These are phyloP conservation scores for Cornus suecica DNA, from an alignment of 148 eudicot species.

Conservation along the genomic window DNA sequence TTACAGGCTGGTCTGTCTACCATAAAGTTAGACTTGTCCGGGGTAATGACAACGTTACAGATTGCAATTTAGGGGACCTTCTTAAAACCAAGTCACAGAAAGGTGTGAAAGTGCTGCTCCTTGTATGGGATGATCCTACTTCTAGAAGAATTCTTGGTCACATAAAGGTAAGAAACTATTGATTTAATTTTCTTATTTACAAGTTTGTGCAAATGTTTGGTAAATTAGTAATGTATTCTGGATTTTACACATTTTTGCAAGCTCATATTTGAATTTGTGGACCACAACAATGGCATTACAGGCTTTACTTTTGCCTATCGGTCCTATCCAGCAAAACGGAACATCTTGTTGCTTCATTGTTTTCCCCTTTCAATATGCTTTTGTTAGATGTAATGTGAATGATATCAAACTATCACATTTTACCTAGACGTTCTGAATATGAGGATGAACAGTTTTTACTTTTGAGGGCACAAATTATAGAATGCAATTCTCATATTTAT, in stretches of 20 bases:
- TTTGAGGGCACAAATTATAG: too few relatives aligned
- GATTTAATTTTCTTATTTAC: neutral
- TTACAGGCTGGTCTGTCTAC: conserved; percentile 94
- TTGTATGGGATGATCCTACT: conserved; percentile 92
- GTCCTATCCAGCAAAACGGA: too few relatives aligned
- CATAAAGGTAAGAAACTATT: conserved; percentile 43
- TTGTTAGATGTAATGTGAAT: too few relatives aligned
- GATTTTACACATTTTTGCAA: neutral
- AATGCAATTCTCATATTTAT: too few relatives aligned
- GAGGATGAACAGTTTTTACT: too few relatives aligned
- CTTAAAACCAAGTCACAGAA: conserved; percentile 73
- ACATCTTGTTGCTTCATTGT: too few relatives aligned
- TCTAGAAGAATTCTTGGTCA: conserved; percentile 54
- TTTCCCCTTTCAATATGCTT: too few relatives aligned
- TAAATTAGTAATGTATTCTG: too few relatives aligned
- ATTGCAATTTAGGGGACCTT: conserved; percentile 59
- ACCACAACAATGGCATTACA: neutral
- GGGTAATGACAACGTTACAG: conserved; percentile 31
- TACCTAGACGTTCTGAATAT: too few relatives aligned
- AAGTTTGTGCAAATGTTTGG: neutral
- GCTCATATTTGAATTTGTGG: neutral
- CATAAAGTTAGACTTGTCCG: conserved; percentile 68
- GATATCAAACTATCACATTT: too few relatives aligned
- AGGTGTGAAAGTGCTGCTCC: conserved; percentile 83
- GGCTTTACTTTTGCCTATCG: too few relatives aligned